phyloP scores from a whole-genome alignment of 257 asterid genomes.

The Anisodus acutangulus region DNA sequence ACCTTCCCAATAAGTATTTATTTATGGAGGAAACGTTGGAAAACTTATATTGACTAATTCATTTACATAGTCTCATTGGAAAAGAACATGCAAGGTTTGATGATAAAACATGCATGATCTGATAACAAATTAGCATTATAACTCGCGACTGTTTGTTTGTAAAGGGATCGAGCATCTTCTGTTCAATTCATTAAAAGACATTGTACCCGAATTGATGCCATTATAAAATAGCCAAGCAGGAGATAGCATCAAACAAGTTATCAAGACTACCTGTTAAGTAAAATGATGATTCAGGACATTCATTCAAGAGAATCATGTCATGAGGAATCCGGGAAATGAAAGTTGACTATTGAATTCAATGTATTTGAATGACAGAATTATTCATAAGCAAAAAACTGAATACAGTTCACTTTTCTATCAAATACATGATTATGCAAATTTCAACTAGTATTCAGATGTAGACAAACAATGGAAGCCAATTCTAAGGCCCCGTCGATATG shows the following conservation, averaged over 20 bases:
- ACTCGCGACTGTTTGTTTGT: background rate
- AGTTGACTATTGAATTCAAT: too few relatives aligned
- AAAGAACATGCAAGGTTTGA: background rate
- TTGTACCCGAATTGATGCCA: background rate
- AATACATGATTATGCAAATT: too few relatives aligned
- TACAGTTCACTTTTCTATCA: too few relatives aligned
- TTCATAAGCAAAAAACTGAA: too few relatives aligned
- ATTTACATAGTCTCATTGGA: background rate
- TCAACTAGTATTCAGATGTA: too few relatives aligned
- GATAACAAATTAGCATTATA: background rate
- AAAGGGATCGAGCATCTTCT: background rate
- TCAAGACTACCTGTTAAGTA: background rate
- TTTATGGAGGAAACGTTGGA: background rate
- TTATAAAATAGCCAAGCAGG: background rate
- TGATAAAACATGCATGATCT: background rate
- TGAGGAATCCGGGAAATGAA: too few relatives aligned
- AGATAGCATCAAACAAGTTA: background rate
- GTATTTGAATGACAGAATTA: too few relatives aligned
- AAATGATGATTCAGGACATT: too few relatives aligned
- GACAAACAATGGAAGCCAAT: too few relatives aligned
- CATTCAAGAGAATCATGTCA: too few relatives aligned
- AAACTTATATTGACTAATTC: background rate
- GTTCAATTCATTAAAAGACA: background rate
- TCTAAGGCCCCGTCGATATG: too few relatives aligned
- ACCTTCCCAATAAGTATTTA: background rate